Evolutionary conservation across 176 grass and related monocot species (phyloP), one percentile per base, ranked within the genome.

Genomic region (Bolboschoenus planiculmis): DNA sequence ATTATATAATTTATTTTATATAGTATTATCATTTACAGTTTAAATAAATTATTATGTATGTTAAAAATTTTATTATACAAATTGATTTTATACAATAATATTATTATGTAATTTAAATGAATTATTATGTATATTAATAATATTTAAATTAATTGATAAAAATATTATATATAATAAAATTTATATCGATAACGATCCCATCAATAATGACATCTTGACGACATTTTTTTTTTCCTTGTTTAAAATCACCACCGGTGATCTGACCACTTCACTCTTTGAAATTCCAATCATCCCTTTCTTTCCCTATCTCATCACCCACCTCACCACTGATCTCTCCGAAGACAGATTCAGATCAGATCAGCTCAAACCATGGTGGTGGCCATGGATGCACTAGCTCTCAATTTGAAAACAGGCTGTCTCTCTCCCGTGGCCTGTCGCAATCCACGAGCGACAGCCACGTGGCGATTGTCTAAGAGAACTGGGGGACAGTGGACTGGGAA

Each of bases 351-450:
- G 46, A 53, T 77, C 72, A 44, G 67, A 3, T 46, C 67, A 72
- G 39, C 50, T 13, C 50, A 53, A 14, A 16, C 72, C 72, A 53
- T 77, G 72, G 72, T 31, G 48, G 60, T 64, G 5, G 37, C 83
- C 65, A 94, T 92, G 87, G 88, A 87, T 70, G 85, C 88, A 83
- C 77, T 89, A 88, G 85, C 90, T 84, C 87, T 94, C 85, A 87
- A 71, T 65, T 66, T 85, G 51, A 94, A 87, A 78, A 54, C 75
- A 26, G 84, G 59, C 31, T 84, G 89, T 21, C 55, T 83, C 39
- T 83, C 85, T 85, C 71, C 65, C 81, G 40, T 78, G 79, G 42
- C 39, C 4, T 27, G 37, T 39, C 43, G 80, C 34, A 71, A 85
- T 36, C 80, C 39, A 11, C 2, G 0, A 42, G 39, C 26, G 56